A percentile compares a stretch with the other conserved stretches of the same genome.
Evolutionary conservation across 1,139 yeast species (phyloP).

Genomic region (Pichia sp.): DNA sequence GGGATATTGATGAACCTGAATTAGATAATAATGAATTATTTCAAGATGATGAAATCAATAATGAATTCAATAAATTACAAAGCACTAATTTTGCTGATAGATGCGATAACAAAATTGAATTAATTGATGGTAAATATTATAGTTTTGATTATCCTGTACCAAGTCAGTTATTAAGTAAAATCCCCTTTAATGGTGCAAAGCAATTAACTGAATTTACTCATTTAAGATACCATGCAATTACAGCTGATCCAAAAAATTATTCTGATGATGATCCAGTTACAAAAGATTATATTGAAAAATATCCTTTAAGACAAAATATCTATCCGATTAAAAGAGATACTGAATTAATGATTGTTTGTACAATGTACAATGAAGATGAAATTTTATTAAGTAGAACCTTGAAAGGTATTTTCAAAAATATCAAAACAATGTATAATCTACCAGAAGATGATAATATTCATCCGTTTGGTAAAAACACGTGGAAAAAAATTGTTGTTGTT

Average conservation of each 20-base stretch:
- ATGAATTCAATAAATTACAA: slow-evolving; percentile 12
- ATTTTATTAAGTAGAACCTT: slow-evolving; percentile 63
- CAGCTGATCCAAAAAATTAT: slow-evolving; percentile 71
- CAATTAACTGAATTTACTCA: slow-evolving; percentile 61
- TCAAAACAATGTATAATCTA: slow-evolving; percentile 70
- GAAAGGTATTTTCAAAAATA: slow-evolving; percentile 72
- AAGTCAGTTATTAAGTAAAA: slow-evolving; percentile 45
- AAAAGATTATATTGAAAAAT: slow-evolving; percentile 22
- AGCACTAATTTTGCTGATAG: slow-evolving; percentile 21
- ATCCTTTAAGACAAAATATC: slow-evolving; percentile 57
- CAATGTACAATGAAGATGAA: slow-evolving; percentile 82
- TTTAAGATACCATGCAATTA: slow-evolving; percentile 74
- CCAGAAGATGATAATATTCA: slow-evolving; percentile 47
- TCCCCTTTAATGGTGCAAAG: slow-evolving; percentile 44
- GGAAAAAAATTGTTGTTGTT: slow-evolving; percentile 73
- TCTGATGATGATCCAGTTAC: slow-evolving; percentile 40
- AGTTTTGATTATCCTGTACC: slow-evolving; percentile 79
- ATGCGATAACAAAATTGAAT: slow-evolving; percentile 25
- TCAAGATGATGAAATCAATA: slow-evolving; percentile 7
- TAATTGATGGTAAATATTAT: slow-evolving; percentile 50
- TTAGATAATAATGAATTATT: slow-evolving; percentile 15
- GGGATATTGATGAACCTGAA: slow-evolving; percentile 27
- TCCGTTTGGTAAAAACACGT: slow-evolving; percentile 72
- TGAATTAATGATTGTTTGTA: slow-evolving; percentile 67
- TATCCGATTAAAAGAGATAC: slow-evolving; percentile 62